Conservation (phyloP, 257 asterid genomes). For the Rehmannia glutinosa region DNA sequence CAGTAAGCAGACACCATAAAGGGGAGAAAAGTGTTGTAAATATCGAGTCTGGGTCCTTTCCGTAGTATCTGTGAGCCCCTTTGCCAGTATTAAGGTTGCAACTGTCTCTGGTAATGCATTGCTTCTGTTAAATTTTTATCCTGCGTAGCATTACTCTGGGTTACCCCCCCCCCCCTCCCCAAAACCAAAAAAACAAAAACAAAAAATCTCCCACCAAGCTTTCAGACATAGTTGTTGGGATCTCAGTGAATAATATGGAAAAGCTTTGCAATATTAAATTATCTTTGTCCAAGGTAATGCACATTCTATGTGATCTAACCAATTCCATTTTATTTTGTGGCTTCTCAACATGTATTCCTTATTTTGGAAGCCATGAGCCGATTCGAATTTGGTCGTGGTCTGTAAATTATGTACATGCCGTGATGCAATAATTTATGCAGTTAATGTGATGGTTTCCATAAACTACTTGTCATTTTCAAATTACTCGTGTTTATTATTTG, state of each 20-base stretch:
- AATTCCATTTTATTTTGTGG: neutral
- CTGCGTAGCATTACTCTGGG: neutral
- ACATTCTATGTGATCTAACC: neutral
- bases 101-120: neutral
- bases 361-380: conserved; percentile 8
- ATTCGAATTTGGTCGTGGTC: neutral
- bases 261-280: neutral
- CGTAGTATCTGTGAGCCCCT: neutral
- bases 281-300: neutral
- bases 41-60: neutral
- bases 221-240: neutral
- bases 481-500: neutral
- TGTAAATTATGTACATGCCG: neutral
- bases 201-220: neutral
- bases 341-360: neutral
- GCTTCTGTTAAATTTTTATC: neutral
- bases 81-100: neutral
- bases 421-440: neutral
- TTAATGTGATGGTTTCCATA: neutral
- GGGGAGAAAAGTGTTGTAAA: neutral
- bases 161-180: no score
- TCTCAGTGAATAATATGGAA: neutral
- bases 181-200: no score
- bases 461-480: conserved; percentile 6
- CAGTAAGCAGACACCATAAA: neutral